phyloP scores from a whole-genome alignment of 805 yeast species.

The Ogataea methylovora region DNA sequence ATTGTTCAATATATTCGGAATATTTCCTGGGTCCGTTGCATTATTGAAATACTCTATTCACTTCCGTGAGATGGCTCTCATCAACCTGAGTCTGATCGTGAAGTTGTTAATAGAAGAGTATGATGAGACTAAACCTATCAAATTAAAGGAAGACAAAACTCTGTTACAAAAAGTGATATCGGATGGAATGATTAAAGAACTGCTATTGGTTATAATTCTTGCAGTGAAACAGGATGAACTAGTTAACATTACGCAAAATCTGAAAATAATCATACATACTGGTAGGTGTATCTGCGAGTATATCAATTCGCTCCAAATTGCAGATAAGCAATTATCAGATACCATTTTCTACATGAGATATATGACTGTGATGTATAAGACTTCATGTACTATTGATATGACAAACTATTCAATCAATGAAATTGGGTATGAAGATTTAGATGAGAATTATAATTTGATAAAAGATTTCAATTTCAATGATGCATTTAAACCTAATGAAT shows the following conservation, averaged over 20 bases:
- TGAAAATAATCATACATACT: conserved; percentile 16
- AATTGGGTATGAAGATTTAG: conserved; percentile 36
- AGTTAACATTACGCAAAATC: conserved; percentile 19
- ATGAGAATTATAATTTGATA: conserved; percentile 20
- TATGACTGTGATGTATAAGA: conserved; percentile 31
- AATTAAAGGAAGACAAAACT: conserved; percentile 5
- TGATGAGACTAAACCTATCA: conserved; percentile 4
- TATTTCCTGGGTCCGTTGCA: conserved; percentile 17
- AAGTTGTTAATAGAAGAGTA: conserved; percentile 8
- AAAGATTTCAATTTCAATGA: conserved; percentile 18
- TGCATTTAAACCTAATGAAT: conserved; percentile 14
- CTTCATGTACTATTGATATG: conserved; percentile 42
- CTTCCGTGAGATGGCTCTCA: conserved; percentile 18
- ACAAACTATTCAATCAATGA: conserved; percentile 37
- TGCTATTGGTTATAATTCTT: conserved; percentile 17
- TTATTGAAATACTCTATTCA: conserved; percentile 16
- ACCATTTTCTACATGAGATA: conserved; percentile 24
- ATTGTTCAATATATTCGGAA: conserved; percentile 19
- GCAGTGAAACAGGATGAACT: conserved; percentile 23
- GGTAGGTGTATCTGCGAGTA: conserved; percentile 16
- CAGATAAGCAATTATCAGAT: conserved; percentile 14
- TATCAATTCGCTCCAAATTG: conserved; percentile 1
- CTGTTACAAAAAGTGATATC: conserved; percentile 14
- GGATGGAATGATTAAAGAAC: conserved; percentile 17
- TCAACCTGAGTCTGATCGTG: conserved; percentile 14